phyloP scores from a whole-genome alignment of 2,329 filamentous ascomycete species.

The Cytospora piceicola region DNA sequence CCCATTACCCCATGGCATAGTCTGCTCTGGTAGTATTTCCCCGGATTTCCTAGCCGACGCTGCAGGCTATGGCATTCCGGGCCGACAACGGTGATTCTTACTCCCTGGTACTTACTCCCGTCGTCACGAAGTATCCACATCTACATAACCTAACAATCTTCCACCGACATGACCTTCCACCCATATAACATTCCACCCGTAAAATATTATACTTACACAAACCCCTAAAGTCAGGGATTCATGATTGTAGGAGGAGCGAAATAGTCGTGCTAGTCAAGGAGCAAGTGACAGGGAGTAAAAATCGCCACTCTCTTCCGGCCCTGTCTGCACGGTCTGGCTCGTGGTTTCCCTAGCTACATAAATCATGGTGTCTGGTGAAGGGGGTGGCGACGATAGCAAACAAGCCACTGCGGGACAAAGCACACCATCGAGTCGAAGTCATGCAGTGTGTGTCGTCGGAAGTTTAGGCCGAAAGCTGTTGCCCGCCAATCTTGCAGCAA shows the following conservation, averaged over 20 bases:
- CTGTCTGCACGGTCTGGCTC: constrained; percentile 2
- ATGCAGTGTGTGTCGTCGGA: constrained; percentile 12
- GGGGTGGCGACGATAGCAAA: constrained; percentile 5
- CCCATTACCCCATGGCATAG: constrained; percentile 1
- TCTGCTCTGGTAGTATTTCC: not conserved
- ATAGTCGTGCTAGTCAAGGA: too few relatives aligned
- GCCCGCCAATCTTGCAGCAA: constrained; percentile 11
- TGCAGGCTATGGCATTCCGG: not conserved
- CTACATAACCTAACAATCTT: too few relatives aligned
- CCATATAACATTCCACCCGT: too few relatives aligned
- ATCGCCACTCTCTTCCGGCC: too few relatives aligned
- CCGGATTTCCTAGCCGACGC: constrained; percentile 6
- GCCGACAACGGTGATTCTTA: too few relatives aligned
- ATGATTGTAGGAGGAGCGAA: too few relatives aligned
- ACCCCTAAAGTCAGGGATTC: too few relatives aligned
- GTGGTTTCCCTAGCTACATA: not conserved
- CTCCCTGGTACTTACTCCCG: too few relatives aligned
- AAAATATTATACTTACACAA: too few relatives aligned
- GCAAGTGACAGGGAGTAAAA: too few relatives aligned
- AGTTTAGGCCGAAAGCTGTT: constrained; percentile 15
- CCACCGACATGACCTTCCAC: too few relatives aligned
- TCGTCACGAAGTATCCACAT: too few relatives aligned
- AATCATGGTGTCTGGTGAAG: not conserved
- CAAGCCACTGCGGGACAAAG: not conserved
- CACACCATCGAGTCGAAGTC: not conserved